Percentiles rank a stretch among this genome's conserved stretches.
Evolutionary conservation across 345 rosid species (phyloP).

Genomic region (Moricandia arvensis): DNA sequence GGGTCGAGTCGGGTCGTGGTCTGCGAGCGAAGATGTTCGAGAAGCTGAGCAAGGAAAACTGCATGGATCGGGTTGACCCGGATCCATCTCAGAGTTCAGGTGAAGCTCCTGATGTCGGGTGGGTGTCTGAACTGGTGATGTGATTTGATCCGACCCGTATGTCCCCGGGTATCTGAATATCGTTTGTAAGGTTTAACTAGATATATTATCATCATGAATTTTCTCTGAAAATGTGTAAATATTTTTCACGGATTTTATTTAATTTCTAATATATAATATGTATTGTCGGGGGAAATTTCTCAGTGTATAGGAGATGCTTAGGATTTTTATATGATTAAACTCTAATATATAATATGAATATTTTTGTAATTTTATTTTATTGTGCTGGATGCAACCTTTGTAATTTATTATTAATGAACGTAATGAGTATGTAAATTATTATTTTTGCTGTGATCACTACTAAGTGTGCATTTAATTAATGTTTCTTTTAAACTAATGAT

Average conservation of each 20-base stretch:
- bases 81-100: not conserved
- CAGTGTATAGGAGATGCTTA: slow-evolving; percentile 7
- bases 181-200: slow-evolving; percentile 1
- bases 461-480: slow-evolving; percentile 4
- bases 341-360: not conserved
- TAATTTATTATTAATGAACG: slow-evolving; percentile 12
- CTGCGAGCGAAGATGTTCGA: slow-evolving; percentile 65
- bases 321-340: slow-evolving; percentile 9
- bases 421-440: slow-evolving; percentile 23
- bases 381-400: slow-evolving; percentile 14
- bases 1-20: slow-evolving; percentile 86
- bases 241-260: slow-evolving; percentile 22
- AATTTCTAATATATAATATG: not conserved
- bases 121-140: slow-evolving; percentile 78
- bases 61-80: slow-evolving; percentile 33
- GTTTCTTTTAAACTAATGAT: not conserved
- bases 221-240: slow-evolving; percentile 9
- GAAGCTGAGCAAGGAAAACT: slow-evolving; percentile 65
- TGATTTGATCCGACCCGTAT: slow-evolving; percentile 21
- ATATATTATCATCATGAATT: not conserved
- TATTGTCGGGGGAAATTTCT: slow-evolving; percentile 3
- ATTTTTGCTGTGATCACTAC: not conserved
- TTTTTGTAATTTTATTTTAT: not conserved
- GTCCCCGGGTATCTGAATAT: not conserved
- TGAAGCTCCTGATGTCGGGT: slow-evolving; percentile 56